Conservation (phyloP, 2,329 filamentous ascomycete species). For the Verticillium isaacii region DNA sequence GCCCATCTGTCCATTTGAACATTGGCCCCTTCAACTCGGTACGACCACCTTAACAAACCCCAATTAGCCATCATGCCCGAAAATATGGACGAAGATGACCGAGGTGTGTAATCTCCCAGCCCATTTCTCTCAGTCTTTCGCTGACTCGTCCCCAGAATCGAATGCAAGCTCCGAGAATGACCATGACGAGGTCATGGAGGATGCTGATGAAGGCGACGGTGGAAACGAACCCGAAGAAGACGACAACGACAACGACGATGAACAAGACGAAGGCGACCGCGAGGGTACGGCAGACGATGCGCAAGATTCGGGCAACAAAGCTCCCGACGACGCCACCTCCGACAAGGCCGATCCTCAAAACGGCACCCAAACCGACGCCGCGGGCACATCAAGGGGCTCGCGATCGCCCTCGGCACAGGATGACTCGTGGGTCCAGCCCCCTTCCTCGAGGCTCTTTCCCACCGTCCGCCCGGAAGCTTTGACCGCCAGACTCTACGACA, state of each 20-base stretch:
- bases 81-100: slow-evolving; percentile 22
- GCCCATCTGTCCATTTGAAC: background rate
- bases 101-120: slow-evolving; percentile 13
- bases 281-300: slow-evolving; percentile 23
- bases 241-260: slow-evolving; percentile 22
- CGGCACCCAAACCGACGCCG: slow-evolving; percentile 25
- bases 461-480: slow-evolving; percentile 73
- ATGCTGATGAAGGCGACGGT: slow-evolving; percentile 30
- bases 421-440: slow-evolving; percentile 1
- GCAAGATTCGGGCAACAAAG: background rate
- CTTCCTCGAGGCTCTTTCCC: slow-evolving; percentile 12
- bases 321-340: slow-evolving; percentile 1
- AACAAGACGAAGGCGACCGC: slow-evolving; percentile 17
- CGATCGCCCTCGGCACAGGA: background rate
- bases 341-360: slow-evolving; percentile 15
- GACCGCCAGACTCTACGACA: slow-evolving; percentile 80
- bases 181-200: slow-evolving; percentile 54
- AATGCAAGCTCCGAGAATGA: slow-evolving; percentile 41
- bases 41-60: no score
- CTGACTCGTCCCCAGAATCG: slow-evolving; percentile 17
- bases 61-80: background rate
- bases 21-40: no score
- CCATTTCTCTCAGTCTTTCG: background rate
- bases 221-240: slow-evolving; percentile 28
- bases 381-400: background rate